Evolutionary conservation across 441 rosid genomes (phyloP).

Genomic region (Raphanus hybrid): DNA sequence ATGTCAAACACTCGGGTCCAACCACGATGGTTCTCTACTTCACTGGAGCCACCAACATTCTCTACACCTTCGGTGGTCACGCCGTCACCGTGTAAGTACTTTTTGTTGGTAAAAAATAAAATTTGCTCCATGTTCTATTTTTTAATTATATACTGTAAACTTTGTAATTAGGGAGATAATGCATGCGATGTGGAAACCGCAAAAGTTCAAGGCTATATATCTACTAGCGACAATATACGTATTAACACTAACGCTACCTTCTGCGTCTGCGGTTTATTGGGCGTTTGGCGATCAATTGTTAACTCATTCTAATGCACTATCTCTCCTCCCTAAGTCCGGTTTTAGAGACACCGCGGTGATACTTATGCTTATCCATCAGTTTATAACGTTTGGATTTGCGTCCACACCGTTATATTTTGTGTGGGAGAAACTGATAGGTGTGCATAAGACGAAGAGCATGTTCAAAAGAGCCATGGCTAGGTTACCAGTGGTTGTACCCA

Average conservation of each 20-base stretch:
- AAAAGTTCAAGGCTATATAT: conserved; percentile 73
- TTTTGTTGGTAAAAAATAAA: background rate
- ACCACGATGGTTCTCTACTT: conserved; percentile 72
- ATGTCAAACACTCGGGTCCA: conserved; percentile 73
- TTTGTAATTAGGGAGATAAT: conserved; percentile 58
- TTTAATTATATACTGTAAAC: background rate
- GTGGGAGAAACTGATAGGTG: conserved; percentile 74
- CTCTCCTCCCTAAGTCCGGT: conserved; percentile 63
- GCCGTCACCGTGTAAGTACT: conserved; percentile 73
- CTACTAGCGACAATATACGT: conserved; percentile 69
- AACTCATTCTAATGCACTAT: conserved; percentile 71
- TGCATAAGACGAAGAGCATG: conserved; percentile 63
- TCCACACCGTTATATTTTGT: conserved; percentile 83
- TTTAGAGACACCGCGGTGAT: conserved; percentile 68
- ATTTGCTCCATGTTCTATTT: background rate
- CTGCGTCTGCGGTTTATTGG: conserved; percentile 83
- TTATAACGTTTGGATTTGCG: conserved; percentile 77
- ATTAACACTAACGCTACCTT: conserved; percentile 69
- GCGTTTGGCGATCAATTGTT: conserved; percentile 71
- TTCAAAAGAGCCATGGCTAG: conserved; percentile 67
- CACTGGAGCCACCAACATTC: conserved; percentile 83
- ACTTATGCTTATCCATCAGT: conserved; percentile 82
- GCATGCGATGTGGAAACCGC: conserved; percentile 92
- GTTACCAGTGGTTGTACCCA: conserved; percentile 74
- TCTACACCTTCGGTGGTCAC: conserved; percentile 83